These are phyloP conservation scores for Turritis glabra DNA, from an alignment of 345 rosid genomes.

Conservation along the genomic window DNA sequence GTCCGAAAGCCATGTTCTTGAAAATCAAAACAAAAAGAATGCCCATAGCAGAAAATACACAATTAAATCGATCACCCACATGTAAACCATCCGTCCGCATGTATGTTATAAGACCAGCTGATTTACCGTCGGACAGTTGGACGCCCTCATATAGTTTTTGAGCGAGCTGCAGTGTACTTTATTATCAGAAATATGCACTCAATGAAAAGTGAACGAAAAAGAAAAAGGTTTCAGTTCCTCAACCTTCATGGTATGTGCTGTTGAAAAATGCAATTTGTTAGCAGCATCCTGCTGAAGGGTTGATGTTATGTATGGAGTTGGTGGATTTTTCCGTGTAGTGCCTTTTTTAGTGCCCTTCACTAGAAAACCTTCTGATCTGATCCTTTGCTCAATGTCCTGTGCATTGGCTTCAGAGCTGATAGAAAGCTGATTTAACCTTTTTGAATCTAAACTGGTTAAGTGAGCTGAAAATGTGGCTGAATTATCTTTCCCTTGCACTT, in stretches of 20 bases:
- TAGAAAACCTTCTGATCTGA: slow-evolving; percentile 51
- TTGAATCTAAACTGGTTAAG: slow-evolving; percentile 64
- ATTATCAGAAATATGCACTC: slow-evolving; percentile 23
- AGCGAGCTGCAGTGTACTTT: slow-evolving; percentile 69
- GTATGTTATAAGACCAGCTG: slow-evolving; percentile 90
- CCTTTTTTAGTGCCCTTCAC: slow-evolving; percentile 61
- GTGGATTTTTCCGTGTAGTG: slow-evolving; percentile 68
- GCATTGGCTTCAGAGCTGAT: slow-evolving; percentile 62
- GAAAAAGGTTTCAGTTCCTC: slow-evolving; percentile 19
- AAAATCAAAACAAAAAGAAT: neutral
- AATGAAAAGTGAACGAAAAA: slow-evolving; percentile 1
- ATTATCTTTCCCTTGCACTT: slow-evolving; percentile 45
- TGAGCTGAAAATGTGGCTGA: slow-evolving; percentile 53
- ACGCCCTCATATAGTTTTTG: slow-evolving; percentile 97
- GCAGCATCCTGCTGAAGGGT: slow-evolving; percentile 99
- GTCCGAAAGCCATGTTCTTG: neutral
- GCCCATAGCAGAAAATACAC: slow-evolving; percentile 16
- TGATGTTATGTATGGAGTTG: slow-evolving; percentile 94
- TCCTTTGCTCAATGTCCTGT: slow-evolving; percentile 55
- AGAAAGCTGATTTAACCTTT: slow-evolving; percentile 76
- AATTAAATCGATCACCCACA: slow-evolving; percentile 54
- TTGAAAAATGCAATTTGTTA: slow-evolving; percentile 73
- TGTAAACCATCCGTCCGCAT: slow-evolving; percentile 95
- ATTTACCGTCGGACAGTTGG: slow-evolving; percentile 66
- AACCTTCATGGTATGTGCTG: slow-evolving; percentile 90